phyloP scores from a whole-genome alignment of 23 red algal species.

The Gracilaria vermiculophylla region DNA sequence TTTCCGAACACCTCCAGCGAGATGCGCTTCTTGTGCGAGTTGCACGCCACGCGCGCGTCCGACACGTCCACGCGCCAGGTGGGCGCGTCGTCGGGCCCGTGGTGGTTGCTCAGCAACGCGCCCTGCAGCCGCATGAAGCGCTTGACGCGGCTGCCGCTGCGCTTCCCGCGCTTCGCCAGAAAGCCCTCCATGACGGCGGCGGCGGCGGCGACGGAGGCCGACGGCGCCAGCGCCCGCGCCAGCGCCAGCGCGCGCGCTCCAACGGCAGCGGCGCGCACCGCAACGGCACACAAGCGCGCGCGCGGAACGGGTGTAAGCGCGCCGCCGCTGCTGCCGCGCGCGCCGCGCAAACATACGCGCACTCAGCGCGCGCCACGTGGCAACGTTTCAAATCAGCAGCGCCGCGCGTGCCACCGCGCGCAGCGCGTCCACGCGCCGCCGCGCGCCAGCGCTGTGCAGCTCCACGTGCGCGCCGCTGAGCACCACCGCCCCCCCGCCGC shows the following conservation, averaged over 20 bases:
- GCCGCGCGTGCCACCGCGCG: background rate
- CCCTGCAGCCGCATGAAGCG: constrained; percentile 61
- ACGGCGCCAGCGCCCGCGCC: background rate
- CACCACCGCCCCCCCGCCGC: background rate
- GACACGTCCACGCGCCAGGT: constrained; percentile 47
- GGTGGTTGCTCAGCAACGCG: constrained; percentile 46
- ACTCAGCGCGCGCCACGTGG: background rate
- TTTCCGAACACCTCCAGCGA: constrained; percentile 21
- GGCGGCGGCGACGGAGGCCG: background rate
- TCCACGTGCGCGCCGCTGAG: constrained; percentile 5
- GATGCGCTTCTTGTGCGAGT: background rate
- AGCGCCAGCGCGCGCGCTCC: background rate
- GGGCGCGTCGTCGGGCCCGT: background rate
- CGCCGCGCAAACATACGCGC: no score
- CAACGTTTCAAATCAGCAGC: background rate
- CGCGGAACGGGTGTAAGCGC: background rate
- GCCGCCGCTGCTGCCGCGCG: background rate
- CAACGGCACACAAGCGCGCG: background rate
- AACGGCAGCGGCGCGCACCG: background rate
- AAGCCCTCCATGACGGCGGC: constrained; percentile 47
- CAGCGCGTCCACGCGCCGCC: background rate
- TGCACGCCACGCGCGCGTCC: constrained; percentile 32
- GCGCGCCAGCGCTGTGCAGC: background rate
- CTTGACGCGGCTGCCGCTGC: constrained; percentile 60
- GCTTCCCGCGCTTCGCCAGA: constrained; percentile 46